Base-by-base conservation (phyloP, 2,329 filamentous ascomycete species). In the Colletotrichum godetiae region DNA sequence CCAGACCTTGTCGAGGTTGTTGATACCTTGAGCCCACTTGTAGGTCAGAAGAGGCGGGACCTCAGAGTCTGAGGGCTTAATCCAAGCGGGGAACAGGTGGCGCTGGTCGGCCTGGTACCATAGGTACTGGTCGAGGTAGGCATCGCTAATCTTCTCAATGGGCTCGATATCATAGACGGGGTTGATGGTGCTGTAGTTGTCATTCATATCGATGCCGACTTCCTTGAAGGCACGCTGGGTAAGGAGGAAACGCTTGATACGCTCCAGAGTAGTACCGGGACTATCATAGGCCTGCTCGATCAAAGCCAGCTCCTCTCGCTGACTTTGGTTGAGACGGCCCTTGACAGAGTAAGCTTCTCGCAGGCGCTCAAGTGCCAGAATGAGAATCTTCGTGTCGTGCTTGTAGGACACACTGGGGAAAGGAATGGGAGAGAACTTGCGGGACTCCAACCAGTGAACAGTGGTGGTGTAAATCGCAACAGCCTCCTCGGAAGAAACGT, bases 321-420 rank as follows among this genome's bases (percentile, higher is more conserved):
- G 97, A 78, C 94, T 98, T 85, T 99, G 97, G 78, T 99, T 99
- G 63, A 99, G 88, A 74, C 97, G 91, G 12, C 97, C 97, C 85
- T 99, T 99, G 70, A 98, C 97, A 1, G 96, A 98, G 84, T 99
- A 99, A 11, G 97, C 94, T 82, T 99, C 97, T 74, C 97, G 91
- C 61, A 99, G 86, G 73, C 97, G 92, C 85, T 99, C 97, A 24
- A 99, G 88, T 1, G 97, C 97, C 73, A 99, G 88, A 77, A 99
- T 99, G 58, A 99, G 87, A 77, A 99, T 99, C 86, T 99, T 99
- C 64, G 97, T 99, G 83, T 99, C 97, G 80, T 99, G 97, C 86
- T 99, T 99, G 88, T 99, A 99, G 2, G 96, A 98, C 53, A 99
- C 97, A 81, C 95, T 98, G 1, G 97, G 97, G 88, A 99, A 99